A percentile compares a stretch with the other conserved stretches of the same genome.
Conservation (phyloP, 2,329 filamentous ascomycete genomes). For the Sarocladium oryzae region DNA sequence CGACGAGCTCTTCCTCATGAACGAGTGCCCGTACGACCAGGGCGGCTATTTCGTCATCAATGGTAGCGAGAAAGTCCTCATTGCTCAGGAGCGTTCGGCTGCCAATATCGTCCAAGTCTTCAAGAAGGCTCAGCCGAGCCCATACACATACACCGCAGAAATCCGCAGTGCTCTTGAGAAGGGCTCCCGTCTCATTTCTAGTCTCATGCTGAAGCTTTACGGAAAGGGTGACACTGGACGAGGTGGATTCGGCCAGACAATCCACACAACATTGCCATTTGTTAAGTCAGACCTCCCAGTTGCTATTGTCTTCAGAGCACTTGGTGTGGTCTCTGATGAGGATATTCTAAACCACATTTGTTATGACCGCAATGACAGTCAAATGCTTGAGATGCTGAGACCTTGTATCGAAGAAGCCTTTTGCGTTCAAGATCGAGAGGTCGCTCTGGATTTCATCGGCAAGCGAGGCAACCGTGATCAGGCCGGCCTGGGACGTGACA, state of each 20-base stretch:
- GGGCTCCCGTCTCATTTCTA: constrained; percentile 89
- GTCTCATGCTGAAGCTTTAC: constrained; percentile 83
- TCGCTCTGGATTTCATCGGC: constrained; percentile 91
- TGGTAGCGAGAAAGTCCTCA: constrained; percentile 95
- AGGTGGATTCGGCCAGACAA: constrained; percentile 77
- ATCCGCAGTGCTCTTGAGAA: constrained; percentile 96
- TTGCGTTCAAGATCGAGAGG: constrained; percentile 89
- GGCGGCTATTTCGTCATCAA: constrained; percentile 99
- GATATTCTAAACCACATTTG: constrained; percentile 98
- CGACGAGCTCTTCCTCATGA: constrained; percentile 80
- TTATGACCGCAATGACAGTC: constrained; percentile 88
- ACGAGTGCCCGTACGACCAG: constrained; percentile 97
- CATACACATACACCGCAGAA: constrained; percentile 88
- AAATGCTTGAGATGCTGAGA: constrained; percentile 96
- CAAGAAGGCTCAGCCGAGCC: constrained; percentile 90
- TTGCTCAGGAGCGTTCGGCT: constrained; percentile 93
- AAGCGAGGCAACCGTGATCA: constrained; percentile 67
- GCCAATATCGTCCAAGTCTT: constrained; percentile 99
- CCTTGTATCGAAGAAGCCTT: constrained; percentile 97
- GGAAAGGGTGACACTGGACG: constrained; percentile 74
- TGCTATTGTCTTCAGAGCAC: constrained; percentile 88
- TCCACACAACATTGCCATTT: constrained; percentile 86
- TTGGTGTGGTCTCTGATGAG: constrained; percentile 94
- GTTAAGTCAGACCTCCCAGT: constrained; percentile 92
- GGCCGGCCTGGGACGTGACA: constrained; percentile 66